These are phyloP conservation scores for Rubia yunnanensis DNA, from an alignment of 257 asterid species.

Conservation along the genomic window DNA sequence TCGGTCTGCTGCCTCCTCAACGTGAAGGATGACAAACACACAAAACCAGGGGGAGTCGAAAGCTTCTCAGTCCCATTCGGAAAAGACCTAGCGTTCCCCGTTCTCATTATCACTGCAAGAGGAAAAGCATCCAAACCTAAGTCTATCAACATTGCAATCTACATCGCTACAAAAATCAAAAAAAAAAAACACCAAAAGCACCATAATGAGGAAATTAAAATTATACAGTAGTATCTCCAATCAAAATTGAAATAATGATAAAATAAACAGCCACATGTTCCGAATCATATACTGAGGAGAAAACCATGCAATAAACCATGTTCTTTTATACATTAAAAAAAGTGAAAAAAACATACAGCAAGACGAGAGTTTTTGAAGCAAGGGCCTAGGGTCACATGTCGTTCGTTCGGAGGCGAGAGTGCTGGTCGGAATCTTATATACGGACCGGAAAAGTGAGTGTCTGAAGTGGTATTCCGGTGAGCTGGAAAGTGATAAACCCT, in stretches of 20 bases:
- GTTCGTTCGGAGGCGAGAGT: neutral
- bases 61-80: slow-evolving; percentile 15
- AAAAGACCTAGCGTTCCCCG: slow-evolving; percentile 17
- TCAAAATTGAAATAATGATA: neutral
- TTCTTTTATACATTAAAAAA: no score
- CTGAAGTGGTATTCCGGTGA: neutral
- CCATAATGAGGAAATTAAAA: neutral
- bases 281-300: neutral
- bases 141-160: neutral
- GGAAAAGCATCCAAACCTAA: neutral
- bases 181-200: neutral
- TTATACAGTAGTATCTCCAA: neutral
- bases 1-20: slow-evolving; percentile 28
- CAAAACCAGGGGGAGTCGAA: slow-evolving; percentile 82
- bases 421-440: neutral
- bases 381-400: neutral
- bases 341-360: neutral
- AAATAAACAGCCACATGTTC: neutral
- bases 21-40: slow-evolving; percentile 44
- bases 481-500: neutral
- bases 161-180: neutral
- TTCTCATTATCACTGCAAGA: slow-evolving; percentile 33
- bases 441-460: neutral
- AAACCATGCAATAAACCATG: no score
- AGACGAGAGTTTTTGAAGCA: no score